phyloP scores from a whole-genome alignment of 129 eudicot species.

The Solidago caesia region DNA sequence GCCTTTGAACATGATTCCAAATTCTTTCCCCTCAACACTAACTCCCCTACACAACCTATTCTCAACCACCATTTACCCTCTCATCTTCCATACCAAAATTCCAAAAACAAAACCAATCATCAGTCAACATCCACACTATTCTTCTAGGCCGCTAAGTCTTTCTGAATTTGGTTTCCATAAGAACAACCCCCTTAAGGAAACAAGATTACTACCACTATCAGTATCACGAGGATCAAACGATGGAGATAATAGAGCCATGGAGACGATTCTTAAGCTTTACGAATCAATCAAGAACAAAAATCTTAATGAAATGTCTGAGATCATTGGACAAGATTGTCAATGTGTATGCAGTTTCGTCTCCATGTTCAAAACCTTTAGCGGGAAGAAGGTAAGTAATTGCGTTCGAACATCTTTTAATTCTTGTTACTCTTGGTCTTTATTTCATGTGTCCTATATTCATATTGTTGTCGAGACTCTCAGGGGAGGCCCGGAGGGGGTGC shows the following conservation, averaged over 20 bases:
- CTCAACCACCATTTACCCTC: background rate
- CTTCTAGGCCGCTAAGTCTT: background rate
- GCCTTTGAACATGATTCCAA: conserved; percentile 35
- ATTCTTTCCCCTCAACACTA: conserved; percentile 19
- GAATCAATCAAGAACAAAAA: conserved; percentile 50
- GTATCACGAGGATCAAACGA: conserved; percentile 35
- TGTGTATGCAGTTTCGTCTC: conserved; percentile 58
- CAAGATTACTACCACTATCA: conserved; percentile 8
- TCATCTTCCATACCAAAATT: conserved; percentile 16
- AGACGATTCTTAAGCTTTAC: conserved; percentile 63
- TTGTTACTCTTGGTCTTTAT: too few relatives aligned
- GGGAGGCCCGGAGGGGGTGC: too few relatives aligned
- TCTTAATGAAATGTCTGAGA: conserved; percentile 51
- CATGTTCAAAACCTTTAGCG: conserved; percentile 45
- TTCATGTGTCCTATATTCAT: too few relatives aligned
- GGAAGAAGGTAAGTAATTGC: conserved; percentile 46
- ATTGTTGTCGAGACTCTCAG: too few relatives aligned
- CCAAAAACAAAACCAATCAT: background rate
- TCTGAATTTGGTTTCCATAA: background rate
- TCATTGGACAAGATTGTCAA: conserved; percentile 70
- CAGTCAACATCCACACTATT: conserved; percentile 5
- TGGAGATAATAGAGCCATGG: conserved; percentile 47
- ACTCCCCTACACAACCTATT: conserved; percentile 9
- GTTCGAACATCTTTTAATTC: too few relatives aligned
- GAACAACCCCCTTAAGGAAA: background rate